Base-by-base conservation (phyloP, 257 asterid species). In the Fraxinus pennsylvanica region DNA sequence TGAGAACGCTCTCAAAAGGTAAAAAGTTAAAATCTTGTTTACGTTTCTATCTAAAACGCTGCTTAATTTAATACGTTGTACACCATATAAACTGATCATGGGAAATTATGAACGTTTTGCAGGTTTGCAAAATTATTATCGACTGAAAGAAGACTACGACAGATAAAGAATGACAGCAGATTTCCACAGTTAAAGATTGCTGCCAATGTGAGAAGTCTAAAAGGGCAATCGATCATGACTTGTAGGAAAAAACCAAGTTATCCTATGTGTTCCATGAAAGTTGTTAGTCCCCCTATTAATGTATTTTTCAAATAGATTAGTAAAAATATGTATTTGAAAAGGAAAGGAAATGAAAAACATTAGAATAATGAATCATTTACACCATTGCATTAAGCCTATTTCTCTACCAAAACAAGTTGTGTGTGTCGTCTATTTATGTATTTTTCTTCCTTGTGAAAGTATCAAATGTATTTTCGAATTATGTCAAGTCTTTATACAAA, bases 91-190 rank as follows among this genome's bases (percentile, higher is more conserved):
- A 36, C 13, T 43, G 3, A 35, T 32, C 13, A 0, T 1, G 5
- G 15, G 12, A 35, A 69, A 69, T 15, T 33, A 59, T 22, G 29
- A 59, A 19, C 29, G 21, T 78, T 19, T 65, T 57, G n/a, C 66
- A 88, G 91, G 78, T 82, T 84, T 65, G 90, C 91, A 5, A 45
- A 43, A 39, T 47, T 67, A 25, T 63, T 86, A 75, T 85, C 89
- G 27, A 82, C 47, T 2, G 91, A 88, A 72, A 82, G 85, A 74
- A 86, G 72, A 69, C 75, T 22, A 33, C 83, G 90, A 35, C 45
- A 67, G 61, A 2, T 32, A 33, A 82, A 82, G 77, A 80, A 8
- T 0, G 66, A 69, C 63, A 41, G 3, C 8, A 29, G 7, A 21
- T 39, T 22, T 9, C 36, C 78, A 1, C 17, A 75, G 43, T 3